These are phyloP conservation scores for Hymenoscyphus fraxineus DNA, from an alignment of 2,329 filamentous ascomycete species.

Conservation along the genomic window DNA sequence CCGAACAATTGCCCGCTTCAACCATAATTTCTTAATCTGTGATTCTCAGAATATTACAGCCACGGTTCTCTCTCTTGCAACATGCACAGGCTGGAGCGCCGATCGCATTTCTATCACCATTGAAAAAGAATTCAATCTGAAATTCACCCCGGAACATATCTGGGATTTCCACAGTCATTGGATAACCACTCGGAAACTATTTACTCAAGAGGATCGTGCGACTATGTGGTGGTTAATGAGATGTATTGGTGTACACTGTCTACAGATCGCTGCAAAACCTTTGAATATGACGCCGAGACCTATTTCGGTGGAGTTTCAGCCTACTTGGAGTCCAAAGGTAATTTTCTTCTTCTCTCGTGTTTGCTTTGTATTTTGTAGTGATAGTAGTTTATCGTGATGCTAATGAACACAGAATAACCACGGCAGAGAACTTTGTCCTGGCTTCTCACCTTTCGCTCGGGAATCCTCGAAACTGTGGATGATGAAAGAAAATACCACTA, in stretches of 20 bases:
- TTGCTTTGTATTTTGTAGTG: background rate
- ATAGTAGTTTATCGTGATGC: background rate
- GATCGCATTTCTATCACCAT: conserved; percentile 21
- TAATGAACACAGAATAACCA: background rate
- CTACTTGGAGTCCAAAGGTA: conserved; percentile 1
- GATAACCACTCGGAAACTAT: background rate
- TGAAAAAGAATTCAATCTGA: background rate
- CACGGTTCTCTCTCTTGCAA: conserved; percentile 18
- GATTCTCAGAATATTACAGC: conserved; percentile 3
- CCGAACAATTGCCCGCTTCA: conserved; percentile 12
- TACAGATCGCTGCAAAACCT: background rate
- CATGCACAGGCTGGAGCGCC: conserved; percentile 26
- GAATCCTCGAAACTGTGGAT: conserved; percentile 12
- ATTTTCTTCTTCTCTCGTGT: background rate
- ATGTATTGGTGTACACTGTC: background rate
- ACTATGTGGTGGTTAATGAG: conserved; percentile 2
- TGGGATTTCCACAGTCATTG: conserved; percentile 16
- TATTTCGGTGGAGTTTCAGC: background rate
- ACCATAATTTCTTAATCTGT: conserved; percentile 7
- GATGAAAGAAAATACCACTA: background rate
- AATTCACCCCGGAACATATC: conserved; percentile 16
- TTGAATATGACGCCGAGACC: background rate
- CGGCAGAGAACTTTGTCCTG: conserved; percentile 9
- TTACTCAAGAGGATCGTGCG: background rate
- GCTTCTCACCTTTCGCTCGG: conserved; percentile 7